Evolutionary conservation across 2,329 filamentous ascomycete genomes (phyloP).

Genomic region (Aspergillus neotritici): DNA sequence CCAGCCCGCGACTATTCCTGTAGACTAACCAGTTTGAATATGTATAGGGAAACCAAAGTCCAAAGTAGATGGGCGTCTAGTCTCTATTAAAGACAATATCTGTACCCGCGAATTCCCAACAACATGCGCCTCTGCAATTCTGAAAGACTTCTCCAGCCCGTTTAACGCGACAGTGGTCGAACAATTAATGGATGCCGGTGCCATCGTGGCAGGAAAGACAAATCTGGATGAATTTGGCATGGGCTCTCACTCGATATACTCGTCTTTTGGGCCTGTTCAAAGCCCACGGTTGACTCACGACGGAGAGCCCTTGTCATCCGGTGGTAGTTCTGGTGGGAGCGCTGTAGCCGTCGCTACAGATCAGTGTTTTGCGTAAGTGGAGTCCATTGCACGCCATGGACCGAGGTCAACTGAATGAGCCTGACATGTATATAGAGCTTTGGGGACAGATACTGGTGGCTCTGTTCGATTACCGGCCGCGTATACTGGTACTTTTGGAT

Average conservation of each 20-base stretch:
- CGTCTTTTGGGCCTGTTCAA: constrained; percentile 60
- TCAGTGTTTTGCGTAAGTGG: constrained; percentile 53
- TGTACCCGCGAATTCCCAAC: constrained; percentile 61
- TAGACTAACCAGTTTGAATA: constrained; percentile 1
- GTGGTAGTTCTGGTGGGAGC: constrained; percentile 90
- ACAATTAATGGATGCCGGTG: constrained; percentile 59
- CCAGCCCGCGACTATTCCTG: too few species aligned
- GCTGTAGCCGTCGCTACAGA: constrained; percentile 71
- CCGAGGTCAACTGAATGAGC: constrained; percentile 4
- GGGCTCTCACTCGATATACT: constrained; percentile 74
- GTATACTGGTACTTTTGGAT: constrained; percentile 76
- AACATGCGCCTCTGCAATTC: constrained; percentile 74
- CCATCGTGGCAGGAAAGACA: constrained; percentile 67
- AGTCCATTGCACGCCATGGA: background rate
- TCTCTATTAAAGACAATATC: constrained; percentile 75
- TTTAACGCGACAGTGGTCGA: constrained; percentile 76
- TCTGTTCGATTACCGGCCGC: constrained; percentile 82
- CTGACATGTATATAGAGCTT: constrained; percentile 46
- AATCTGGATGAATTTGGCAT: constrained; percentile 97
- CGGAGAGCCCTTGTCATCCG: constrained; percentile 56
- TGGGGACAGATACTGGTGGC: constrained; percentile 92
- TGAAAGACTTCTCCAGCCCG: constrained; percentile 66
- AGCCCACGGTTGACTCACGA: constrained; percentile 42
- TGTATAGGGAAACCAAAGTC: constrained; percentile 31
- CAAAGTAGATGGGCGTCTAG: constrained; percentile 39